Evolutionary conservation across 441 rosid species (phyloP), one percentile per base, ranked within the genome.

Genomic region (Croton setiger): DNA sequence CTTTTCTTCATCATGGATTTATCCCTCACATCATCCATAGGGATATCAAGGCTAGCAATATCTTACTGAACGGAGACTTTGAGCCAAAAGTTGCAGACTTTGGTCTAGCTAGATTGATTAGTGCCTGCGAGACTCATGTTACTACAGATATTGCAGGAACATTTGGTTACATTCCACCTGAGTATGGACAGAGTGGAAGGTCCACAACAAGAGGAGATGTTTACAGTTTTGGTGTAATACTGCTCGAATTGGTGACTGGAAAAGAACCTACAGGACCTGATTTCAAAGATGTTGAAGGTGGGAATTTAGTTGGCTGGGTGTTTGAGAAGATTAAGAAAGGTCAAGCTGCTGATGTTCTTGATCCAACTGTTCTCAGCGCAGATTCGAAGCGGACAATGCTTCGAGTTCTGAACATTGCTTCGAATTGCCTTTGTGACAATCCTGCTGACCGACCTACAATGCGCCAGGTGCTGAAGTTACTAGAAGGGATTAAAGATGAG

Each of bases 81-180:
- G 98, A 94, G 75, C 85, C 99, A 0, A 94, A 86, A 81, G 97
- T 94, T 51, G 91, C 99, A 0, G 99, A 94, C 73, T 94, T 94
- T 15, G 98, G 99, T 63, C 76, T 94, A 18, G 98, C 99, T 0
- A 84, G 99, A 48, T 64, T 92, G 77, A 92, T 94, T 72, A 92
- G 99, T 67, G 97, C 97, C 0, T 94, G 86, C 37, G 99, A 94
- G 78, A 92, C 96, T 11, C 99, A 90, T 67, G 98, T 94, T 8
- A 94, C 89, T 41, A 94, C 98, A 0, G 90, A 92, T 18, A 84
- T 94, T 0, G 99, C 98, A 0, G 99, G 99, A 27, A 94, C 98
- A 3, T 83, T 92, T 1, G 98, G 99, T 14, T 94, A 92, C 76
- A 92, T 92, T 41, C 99, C 99, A 4, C 97, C 99, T 0, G 99